phyloP scores from a whole-genome alignment of 2,329 filamentous ascomycete genomes.

The Metarhizium anisopliae region DNA sequence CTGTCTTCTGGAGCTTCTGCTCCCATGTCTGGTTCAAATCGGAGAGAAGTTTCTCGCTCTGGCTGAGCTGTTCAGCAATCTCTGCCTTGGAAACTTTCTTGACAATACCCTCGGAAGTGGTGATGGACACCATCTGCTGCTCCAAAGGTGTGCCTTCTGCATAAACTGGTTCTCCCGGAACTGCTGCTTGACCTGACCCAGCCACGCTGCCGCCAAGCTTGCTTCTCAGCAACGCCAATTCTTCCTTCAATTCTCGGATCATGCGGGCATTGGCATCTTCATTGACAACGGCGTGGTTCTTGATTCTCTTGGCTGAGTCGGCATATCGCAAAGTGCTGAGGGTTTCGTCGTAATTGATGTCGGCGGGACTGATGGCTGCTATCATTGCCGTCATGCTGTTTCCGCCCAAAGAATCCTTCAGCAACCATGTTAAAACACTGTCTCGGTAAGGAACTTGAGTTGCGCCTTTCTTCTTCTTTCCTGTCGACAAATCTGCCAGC shows the following conservation, averaged over 20 bases:
- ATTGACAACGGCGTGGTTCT: constrained; percentile 99
- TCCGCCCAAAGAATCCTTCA: constrained; percentile 94
- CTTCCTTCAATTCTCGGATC: constrained; percentile 96
- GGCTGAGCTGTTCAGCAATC: constrained; percentile 90
- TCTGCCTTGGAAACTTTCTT: constrained; percentile 98
- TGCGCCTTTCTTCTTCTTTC: constrained; percentile 69
- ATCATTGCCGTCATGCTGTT: constrained; percentile 99
- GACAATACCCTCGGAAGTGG: constrained; percentile 70
- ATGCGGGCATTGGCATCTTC: constrained; percentile 98
- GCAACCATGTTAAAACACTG: constrained; percentile 88
- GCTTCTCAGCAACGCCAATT: constrained; percentile 73
- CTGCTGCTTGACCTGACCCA: constrained; percentile 36
- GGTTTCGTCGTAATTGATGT: constrained; percentile 99
- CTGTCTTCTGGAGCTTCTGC: constrained; percentile 87
- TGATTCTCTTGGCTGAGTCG: constrained; percentile 96
- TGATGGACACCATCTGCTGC: constrained; percentile 93
- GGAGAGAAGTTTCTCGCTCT: constrained; percentile 91
- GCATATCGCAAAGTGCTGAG: constrained; percentile 92
- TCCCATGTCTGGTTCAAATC: constrained; percentile 99
- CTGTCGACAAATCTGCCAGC: constrained; percentile 79
- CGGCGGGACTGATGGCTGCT: constrained; percentile 92
- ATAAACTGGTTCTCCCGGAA: constrained; percentile 71
- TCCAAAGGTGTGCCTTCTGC: constrained; percentile 87
- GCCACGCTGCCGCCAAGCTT: constrained; percentile 60
- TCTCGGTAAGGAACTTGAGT: constrained; percentile 91